These are phyloP conservation scores for Macrophomina pseudophaseolina DNA, from an alignment of 2,329 filamentous ascomycete species.

Conservation along the genomic window DNA sequence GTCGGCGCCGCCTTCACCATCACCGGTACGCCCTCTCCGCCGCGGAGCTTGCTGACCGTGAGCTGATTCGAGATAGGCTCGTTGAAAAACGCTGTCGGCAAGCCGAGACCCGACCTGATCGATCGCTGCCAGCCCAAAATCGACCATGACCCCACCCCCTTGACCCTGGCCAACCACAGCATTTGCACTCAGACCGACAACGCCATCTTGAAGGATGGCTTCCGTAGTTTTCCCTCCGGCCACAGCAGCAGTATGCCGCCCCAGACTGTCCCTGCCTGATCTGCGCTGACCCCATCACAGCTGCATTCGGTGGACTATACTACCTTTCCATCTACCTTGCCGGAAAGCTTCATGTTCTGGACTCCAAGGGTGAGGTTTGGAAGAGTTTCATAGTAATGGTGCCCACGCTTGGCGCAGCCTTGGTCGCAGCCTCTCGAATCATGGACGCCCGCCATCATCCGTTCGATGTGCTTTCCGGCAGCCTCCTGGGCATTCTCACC, in stretches of 20 bases:
- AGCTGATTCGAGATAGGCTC: constrained; percentile 41
- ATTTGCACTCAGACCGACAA: constrained; percentile 60
- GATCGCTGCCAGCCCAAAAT: constrained; percentile 55
- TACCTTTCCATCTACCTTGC: constrained; percentile 65
- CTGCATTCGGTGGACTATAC: constrained; percentile 63
- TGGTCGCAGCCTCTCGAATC: constrained; percentile 63
- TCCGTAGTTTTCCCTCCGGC: constrained; percentile 64
- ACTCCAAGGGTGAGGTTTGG: constrained; percentile 66
- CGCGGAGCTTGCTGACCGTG: background rate
- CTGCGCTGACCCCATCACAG: constrained; percentile 39
- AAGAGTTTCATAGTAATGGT: constrained; percentile 61
- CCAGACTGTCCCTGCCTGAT: background rate
- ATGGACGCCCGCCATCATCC: constrained; percentile 68
- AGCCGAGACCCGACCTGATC: constrained; percentile 65
- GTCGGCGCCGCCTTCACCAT: constrained; percentile 63
- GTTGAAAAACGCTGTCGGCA: constrained; percentile 64
- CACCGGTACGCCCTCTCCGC: constrained; percentile 49
- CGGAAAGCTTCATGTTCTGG: constrained; percentile 64
- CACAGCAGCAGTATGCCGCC: constrained; percentile 59
- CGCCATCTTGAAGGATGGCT: constrained; percentile 61
- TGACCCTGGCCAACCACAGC: constrained; percentile 51
- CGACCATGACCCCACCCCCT: constrained; percentile 42
- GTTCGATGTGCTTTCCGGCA: constrained; percentile 64
- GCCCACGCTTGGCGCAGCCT: constrained; percentile 58
- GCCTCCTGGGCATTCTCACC: constrained; percentile 57